Evolutionary conservation across 345 rosid genomes (phyloP).

Genomic region (Odontarrhena argentea): DNA sequence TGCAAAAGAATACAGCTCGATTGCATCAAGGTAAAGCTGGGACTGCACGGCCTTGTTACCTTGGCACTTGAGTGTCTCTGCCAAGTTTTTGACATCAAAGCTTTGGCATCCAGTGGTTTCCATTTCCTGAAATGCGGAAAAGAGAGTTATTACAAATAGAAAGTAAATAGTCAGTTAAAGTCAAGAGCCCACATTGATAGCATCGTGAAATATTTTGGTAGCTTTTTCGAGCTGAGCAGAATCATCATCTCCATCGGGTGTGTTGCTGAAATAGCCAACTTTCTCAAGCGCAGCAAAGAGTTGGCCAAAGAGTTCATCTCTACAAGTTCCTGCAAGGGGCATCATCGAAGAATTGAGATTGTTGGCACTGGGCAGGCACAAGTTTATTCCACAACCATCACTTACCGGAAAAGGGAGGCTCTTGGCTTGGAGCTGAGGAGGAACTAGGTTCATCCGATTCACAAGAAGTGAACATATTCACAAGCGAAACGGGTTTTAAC

Average conservation of each 20-base stretch:
- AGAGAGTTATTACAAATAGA: not conserved
- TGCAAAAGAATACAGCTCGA: slow-evolving; percentile 76
- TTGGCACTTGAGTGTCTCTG: slow-evolving; percentile 74
- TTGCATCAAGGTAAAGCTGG: slow-evolving; percentile 64
- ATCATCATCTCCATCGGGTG: slow-evolving; percentile 69
- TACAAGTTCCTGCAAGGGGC: slow-evolving; percentile 54
- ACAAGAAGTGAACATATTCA: slow-evolving; percentile 56
- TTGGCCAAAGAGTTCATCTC: slow-evolving; percentile 81
- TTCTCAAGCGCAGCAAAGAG: slow-evolving; percentile 84
- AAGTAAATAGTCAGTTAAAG: slow-evolving; percentile 12
- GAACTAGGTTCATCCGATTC: slow-evolving; percentile 48
- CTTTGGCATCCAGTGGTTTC: slow-evolving; percentile 61
- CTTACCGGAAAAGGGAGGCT: slow-evolving; percentile 37
- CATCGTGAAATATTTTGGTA: slow-evolving; percentile 67
- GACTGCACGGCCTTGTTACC: slow-evolving; percentile 89
- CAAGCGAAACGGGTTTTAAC: slow-evolving; percentile 51
- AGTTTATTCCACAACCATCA: not conserved
- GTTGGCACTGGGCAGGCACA: not conserved
- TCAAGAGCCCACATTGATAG: slow-evolving; percentile 54
- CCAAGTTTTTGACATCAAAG: slow-evolving; percentile 54
- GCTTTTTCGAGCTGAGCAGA: slow-evolving; percentile 71
- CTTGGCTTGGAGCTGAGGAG: slow-evolving; percentile 36
- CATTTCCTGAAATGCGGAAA: slow-evolving; percentile 64
- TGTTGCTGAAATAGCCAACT: slow-evolving; percentile 52
- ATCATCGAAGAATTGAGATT: not conserved